Conservation (phyloP, 75 land plant species). For the Ceratopteris richardii region DNA sequence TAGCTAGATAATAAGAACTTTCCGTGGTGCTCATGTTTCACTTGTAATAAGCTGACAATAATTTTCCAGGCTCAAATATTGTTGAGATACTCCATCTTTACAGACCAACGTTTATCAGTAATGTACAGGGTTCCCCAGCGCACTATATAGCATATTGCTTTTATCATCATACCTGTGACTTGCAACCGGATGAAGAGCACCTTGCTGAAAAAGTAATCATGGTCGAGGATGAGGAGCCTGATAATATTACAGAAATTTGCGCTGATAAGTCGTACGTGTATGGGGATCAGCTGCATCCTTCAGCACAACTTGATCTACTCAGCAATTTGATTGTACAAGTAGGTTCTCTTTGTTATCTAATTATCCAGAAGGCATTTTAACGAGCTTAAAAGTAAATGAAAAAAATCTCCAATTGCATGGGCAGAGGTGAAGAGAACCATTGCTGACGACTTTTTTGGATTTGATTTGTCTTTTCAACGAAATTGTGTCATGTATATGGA, state of each 20-base stretch:
- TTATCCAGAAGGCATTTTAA: too few relatives aligned
- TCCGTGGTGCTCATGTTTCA: too few relatives aligned
- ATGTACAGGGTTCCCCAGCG: constrained; percentile 29
- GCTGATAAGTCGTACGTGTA: constrained; percentile 36
- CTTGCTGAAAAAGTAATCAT: constrained; percentile 14
- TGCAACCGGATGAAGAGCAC: constrained; percentile 7
- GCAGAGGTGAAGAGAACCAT: too few relatives aligned
- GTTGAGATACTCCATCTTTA: constrained; percentile 47
- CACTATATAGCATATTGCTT: constrained; percentile 49
- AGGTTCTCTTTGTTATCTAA: too few relatives aligned
- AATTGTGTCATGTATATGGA: too few relatives aligned
- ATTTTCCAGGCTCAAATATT: constrained; percentile 43
- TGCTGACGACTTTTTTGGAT: too few relatives aligned
- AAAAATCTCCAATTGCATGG: too few relatives aligned
- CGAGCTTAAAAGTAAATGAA: too few relatives aligned
- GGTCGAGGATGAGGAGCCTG: constrained; percentile 16
- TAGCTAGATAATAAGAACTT: too few relatives aligned
- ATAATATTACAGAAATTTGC: constrained; percentile 23
- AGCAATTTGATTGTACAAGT: constrained; percentile 43
- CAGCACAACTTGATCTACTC: constrained; percentile 26
- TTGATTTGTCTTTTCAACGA: too few relatives aligned
- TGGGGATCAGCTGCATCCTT: constrained; percentile 20
- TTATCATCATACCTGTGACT: constrained; percentile 43
- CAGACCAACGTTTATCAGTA: constrained; percentile 47
- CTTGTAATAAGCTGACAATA: too few relatives aligned